Evolutionary conservation across 768 basidiomycete species (phyloP).

Genomic region (Wakefieldia striispora): DNA sequence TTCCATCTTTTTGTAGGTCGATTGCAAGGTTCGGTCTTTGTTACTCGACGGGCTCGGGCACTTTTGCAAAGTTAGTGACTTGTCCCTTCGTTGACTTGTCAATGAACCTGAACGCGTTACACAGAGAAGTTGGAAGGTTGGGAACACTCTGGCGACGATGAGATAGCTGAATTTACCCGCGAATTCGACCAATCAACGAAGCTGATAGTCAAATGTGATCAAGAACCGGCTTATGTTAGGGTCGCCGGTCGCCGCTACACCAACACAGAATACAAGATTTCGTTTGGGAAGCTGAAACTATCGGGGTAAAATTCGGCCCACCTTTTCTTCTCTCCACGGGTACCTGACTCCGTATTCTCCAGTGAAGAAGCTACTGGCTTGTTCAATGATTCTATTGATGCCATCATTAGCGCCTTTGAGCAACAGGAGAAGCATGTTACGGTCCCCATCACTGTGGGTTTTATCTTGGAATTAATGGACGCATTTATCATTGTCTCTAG

Average conservation of each 20-base stretch:
- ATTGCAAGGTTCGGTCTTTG: conserved; percentile 46
- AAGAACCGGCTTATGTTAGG: conserved; percentile 9
- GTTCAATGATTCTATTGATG: conserved; percentile 7
- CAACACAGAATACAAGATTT: not conserved
- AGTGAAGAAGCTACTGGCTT: conserved; percentile 10
- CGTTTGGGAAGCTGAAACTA: conserved; percentile 8
- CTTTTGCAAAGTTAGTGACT: conserved; percentile 34
- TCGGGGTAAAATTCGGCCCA: conserved; percentile 12
- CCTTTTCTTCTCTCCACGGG: not conserved
- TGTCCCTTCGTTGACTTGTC: not conserved
- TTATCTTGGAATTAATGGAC: not conserved
- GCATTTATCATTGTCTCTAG: not conserved
- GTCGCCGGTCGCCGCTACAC: conserved; percentile 3
- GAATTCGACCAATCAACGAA: conserved; percentile 5
- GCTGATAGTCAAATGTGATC: conserved; percentile 1
- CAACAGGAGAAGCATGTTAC: conserved; percentile 1
- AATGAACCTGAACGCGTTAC: not conserved
- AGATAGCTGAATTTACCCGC: not conserved
- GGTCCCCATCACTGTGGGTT: conserved; percentile 1
- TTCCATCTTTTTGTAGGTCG: conserved; percentile 30
- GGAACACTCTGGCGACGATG: conserved; percentile 1
- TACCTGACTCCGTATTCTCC: not conserved
- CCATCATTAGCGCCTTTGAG: conserved; percentile 12
- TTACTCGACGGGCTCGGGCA: conserved; percentile 37
- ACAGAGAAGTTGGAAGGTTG: conserved; percentile 6